Conservation (phyloP, 1,284 basidiomycete species). For the Boletus mariae region DNA sequence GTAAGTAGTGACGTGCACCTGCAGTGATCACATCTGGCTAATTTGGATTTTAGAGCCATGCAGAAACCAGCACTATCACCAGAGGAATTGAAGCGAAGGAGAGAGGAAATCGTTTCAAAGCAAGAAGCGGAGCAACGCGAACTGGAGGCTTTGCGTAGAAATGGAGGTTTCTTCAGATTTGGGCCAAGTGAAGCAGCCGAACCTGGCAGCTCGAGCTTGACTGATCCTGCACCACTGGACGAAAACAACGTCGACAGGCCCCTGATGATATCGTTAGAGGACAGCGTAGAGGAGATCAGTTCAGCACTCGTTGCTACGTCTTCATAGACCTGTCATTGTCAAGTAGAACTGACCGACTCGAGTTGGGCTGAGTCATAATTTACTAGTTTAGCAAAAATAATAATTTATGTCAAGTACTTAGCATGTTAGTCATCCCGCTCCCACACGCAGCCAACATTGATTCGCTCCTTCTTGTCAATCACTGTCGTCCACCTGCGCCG, state of each 20-base stretch:
- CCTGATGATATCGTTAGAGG: neutral
- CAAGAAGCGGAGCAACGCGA: slow-evolving; percentile 19
- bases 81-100: slow-evolving; percentile 9
- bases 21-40: neutral
- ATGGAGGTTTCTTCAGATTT: neutral
- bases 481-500: slow-evolving; percentile 22
- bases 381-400: neutral
- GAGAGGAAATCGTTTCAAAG: slow-evolving; percentile 13
- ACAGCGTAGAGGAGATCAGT: neutral
- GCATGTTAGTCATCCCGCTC: slow-evolving; percentile 28
- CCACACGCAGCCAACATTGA: slow-evolving; percentile 17
- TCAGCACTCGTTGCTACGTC: neutral
- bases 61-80: slow-evolving; percentile 3
- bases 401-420: slow-evolving; percentile 14
- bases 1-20: neutral
- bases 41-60: neutral
- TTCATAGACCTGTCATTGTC: neutral
- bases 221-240: neutral
- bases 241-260: neutral
- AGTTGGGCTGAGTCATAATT: neutral
- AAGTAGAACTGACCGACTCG: too few relatives aligned
- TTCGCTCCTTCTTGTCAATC: slow-evolving; percentile 29
- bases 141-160: slow-evolving; percentile 4
- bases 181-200: neutral
- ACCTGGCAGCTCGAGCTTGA: neutral